Percentiles rank a stretch among this genome's conserved stretches.
These are phyloP conservation scores for Arxiozyma bovina DNA, from an alignment of 1,139 yeast genomes.

Conservation along the genomic window DNA sequence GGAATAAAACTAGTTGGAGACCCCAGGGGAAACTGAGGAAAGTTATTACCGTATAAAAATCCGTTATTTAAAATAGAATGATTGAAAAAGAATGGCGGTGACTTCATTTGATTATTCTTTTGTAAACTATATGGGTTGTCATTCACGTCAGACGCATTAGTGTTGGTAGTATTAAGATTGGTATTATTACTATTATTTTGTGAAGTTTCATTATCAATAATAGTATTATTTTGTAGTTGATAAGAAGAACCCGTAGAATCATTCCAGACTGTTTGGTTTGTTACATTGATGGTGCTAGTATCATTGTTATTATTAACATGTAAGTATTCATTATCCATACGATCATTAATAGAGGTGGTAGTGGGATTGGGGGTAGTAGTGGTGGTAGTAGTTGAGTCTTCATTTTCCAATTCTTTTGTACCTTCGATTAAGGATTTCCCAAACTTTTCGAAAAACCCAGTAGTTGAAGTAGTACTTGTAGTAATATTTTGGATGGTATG, in stretches of 20 bases:
- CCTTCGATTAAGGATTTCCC: slow-evolving; percentile 31
- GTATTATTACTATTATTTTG: neutral
- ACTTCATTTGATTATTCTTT: slow-evolving; percentile 4
- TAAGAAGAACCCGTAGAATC: slow-evolving; percentile 24
- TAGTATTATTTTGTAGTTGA: slow-evolving; percentile 2
- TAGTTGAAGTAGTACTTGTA: slow-evolving; percentile 3
- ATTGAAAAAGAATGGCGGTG: slow-evolving; percentile 5
- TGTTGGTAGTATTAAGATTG: neutral
- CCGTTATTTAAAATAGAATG: slow-evolving; percentile 9
- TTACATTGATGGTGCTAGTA: neutral
- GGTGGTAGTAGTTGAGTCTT: neutral
- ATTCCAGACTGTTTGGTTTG: slow-evolving; percentile 21
- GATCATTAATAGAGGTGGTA: neutral
- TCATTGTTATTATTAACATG: slow-evolving; percentile 2
- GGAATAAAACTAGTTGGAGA: slow-evolving; percentile 6
- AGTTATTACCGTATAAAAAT: slow-evolving; percentile 7
- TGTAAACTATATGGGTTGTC: neutral
- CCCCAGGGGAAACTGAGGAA: slow-evolving; percentile 8
- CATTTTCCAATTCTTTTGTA: slow-evolving; percentile 27
- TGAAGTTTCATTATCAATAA: neutral
- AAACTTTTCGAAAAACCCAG: slow-evolving; percentile 29
- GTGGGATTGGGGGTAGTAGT: too few species aligned
- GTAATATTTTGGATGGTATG: slow-evolving; percentile 4
- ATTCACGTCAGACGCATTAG: neutral
- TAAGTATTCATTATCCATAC: slow-evolving; percentile 4